Conservation (phyloP, 495 filamentous ascomycete genomes). For the Hypoxylon trugodes region DNA sequence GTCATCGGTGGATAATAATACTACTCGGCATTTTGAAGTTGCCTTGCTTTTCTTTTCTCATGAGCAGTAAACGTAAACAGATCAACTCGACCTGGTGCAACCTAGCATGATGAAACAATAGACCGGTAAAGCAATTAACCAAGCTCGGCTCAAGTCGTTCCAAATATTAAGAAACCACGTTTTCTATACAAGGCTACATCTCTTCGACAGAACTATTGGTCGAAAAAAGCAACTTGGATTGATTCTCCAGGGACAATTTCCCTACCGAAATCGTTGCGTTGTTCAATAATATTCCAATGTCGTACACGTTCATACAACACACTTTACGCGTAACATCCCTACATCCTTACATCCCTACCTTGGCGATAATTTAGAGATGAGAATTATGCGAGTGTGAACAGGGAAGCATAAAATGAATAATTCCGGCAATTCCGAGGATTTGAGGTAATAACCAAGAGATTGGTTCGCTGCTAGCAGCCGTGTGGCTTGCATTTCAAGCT, state of each 20-base stretch:
- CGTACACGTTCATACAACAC: constrained; percentile 5
- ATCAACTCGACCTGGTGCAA: constrained; percentile 9
- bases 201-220: background rate
- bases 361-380: background rate
- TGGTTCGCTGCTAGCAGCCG: constrained; percentile 18
- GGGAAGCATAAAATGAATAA: constrained; percentile 16
- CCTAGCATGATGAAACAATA: constrained; percentile 22
- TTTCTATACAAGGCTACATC: background rate
- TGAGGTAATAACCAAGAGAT: constrained; percentile 5
- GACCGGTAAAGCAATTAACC: background rate
- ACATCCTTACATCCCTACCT: background rate
- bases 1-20: background rate
- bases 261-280: too few species aligned
- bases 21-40: constrained; percentile 10
- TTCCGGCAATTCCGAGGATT: constrained; percentile 31
- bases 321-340: constrained; percentile 30
- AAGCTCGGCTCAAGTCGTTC: constrained; percentile 1
- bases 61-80: background rate
- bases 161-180: background rate
- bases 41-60: constrained; percentile 21
- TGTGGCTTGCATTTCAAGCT: constrained; percentile 37
- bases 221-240: background rate
- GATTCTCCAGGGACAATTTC: background rate
- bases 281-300: background rate
- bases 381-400: constrained; percentile 1